Evolutionary conservation across 176 grass and related monocot species (phyloP), one percentile per base, ranked within the genome.

Genomic region (Eremochloa ophiuroides): DNA sequence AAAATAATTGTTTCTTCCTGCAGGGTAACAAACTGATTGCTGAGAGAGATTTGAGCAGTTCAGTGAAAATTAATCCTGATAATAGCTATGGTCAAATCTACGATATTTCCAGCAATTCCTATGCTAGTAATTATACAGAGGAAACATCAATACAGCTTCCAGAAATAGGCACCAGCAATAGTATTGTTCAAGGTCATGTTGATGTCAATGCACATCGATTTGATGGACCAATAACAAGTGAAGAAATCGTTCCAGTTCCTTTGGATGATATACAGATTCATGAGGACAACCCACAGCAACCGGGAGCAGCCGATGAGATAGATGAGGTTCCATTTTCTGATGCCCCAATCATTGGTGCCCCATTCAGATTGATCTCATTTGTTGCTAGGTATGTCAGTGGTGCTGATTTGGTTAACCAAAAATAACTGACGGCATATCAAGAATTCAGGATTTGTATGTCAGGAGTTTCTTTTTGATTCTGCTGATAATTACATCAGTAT

Each of bases 341-440:
- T 26, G 96, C 96, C 28, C 93, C 96, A 14, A 90, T 98, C 8
- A 91, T 89, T 26, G 95, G 95, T 15, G 95, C 95, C 7, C 93
- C 96, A 1, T 95, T 98, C 81, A 85, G 96, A 47, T 83, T 95
- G 74, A 92, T 98, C 72, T 98, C 96, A 65, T 98, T 98, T 74
- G 77, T 98, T 66, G 90, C 96, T 65, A 95, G 87, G 74, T 99
- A 82, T 82, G 96, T 95, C 63, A 91, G 91, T 10, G 96, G 96
- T 31, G 85, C 93, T 76, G 93, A 99, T 85, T 89, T 99, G 89
- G 91, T 91, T 66, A 75, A 84, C 62, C 62, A 91, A 58, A 82
- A 93, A 77, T 79, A 88, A 38, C 41, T 34, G 51, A 69, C 81
- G 55, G 51, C n/a, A 39, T 69, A 33, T 25, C 66, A 28, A 37